A percentile compares a stretch with the other conserved stretches of the same genome.
Evolutionary conservation across 2,329 filamentous ascomycete genomes (phyloP).

Genomic region (Myriosclerotinia duriaeana): DNA sequence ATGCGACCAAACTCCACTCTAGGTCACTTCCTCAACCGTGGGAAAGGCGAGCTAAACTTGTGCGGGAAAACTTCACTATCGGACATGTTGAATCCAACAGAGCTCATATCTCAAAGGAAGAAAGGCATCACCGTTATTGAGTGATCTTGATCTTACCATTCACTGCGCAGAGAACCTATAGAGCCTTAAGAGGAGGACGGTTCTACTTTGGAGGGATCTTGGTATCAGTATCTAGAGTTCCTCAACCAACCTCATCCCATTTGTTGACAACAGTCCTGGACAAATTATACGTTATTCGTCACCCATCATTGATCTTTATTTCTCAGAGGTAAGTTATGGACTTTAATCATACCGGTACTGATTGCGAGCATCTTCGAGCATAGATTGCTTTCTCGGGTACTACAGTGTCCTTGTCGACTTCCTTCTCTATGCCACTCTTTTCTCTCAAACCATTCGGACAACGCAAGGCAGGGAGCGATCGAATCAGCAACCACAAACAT

Average conservation of each 20-base stretch:
- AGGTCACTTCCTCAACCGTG: background rate
- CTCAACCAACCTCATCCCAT: background rate
- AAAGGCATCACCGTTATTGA: background rate
- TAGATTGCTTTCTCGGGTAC: background rate
- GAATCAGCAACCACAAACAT: background rate
- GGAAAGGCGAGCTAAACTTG: background rate
- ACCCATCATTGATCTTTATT: too few relatives aligned
- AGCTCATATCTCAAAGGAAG: background rate
- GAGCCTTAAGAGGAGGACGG: background rate
- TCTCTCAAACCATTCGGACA: background rate
- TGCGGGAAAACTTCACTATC: background rate
- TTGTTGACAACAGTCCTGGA: background rate
- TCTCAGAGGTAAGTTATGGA: background rate
- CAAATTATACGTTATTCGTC: background rate
- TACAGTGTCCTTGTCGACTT: background rate
- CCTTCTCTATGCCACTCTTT: background rate
- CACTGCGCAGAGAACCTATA: background rate
- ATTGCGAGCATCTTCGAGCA: background rate
- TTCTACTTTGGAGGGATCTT: background rate
- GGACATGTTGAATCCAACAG: background rate
- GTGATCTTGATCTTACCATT: background rate
- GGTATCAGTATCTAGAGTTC: background rate
- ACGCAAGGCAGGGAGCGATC: background rate
- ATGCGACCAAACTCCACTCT: background rate
- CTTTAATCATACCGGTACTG: background rate